Evolutionary conservation across 805 yeast genomes (phyloP).

Genomic region (Blastobotrys peoriensis): DNA sequence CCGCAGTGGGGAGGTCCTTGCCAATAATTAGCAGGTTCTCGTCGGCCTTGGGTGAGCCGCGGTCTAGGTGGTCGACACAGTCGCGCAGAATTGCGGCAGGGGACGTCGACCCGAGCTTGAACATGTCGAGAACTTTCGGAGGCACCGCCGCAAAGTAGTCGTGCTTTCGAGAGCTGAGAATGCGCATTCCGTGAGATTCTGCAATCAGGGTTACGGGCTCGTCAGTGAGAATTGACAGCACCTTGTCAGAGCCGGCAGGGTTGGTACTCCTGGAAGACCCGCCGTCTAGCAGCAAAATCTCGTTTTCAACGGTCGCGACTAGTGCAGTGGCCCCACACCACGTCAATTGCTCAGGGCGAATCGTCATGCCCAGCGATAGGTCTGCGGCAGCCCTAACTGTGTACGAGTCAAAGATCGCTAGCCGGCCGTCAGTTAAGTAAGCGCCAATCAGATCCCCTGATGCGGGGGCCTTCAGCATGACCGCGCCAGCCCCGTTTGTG

Average conservation of each 20-base stretch:
- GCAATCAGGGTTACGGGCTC: conserved; percentile 37
- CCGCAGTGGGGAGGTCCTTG: conserved; percentile 49
- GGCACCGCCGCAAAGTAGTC: conserved; percentile 63
- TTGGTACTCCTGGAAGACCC: neutral
- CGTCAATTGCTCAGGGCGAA: conserved; percentile 41
- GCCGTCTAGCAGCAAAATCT: conserved; percentile 66
- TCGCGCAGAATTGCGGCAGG: conserved; percentile 80
- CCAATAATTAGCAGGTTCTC: conserved; percentile 59
- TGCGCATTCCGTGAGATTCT: conserved; percentile 63
- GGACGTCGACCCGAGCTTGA: conserved; percentile 76
- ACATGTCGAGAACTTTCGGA: conserved; percentile 50
- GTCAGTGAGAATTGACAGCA: conserved; percentile 30
- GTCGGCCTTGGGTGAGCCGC: conserved; percentile 73
- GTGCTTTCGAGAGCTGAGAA: conserved; percentile 51
- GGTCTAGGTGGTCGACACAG: conserved; percentile 60
- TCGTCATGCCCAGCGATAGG: neutral
- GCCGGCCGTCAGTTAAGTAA: conserved; percentile 37
- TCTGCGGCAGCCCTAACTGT: neutral
- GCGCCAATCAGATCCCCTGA: conserved; percentile 51
- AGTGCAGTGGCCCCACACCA: conserved; percentile 92
- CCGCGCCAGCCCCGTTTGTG: neutral
- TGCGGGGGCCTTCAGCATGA: conserved; percentile 42
- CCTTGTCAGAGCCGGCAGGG: conserved; percentile 44
- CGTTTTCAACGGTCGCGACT: conserved; percentile 52
- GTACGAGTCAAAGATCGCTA: conserved; percentile 38